A percentile compares a stretch with the other conserved stretches of the same genome.
phyloP scores from a whole-genome alignment of 2,329 filamentous ascomycete genomes.

The Sporothrix inflata region DNA sequence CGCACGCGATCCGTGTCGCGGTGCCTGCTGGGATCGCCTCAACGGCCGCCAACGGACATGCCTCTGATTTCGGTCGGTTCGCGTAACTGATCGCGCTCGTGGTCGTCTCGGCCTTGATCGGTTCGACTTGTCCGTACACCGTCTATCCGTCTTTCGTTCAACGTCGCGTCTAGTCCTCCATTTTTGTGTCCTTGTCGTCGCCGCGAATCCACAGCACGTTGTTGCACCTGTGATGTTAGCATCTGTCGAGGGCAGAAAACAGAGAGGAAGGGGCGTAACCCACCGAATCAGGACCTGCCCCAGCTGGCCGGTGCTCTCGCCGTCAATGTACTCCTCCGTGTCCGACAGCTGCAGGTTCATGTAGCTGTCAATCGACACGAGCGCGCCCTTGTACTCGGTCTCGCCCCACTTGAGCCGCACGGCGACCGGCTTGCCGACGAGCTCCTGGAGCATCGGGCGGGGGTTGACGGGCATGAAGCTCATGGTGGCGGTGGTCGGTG shows the following conservation, averaged over 20 bases:
- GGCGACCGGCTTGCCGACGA: conserved; percentile 88
- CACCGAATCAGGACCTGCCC: conserved; percentile 93
- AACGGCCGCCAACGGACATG: not conserved
- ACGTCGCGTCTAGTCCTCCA: conserved; percentile 52
- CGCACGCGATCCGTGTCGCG: not conserved
- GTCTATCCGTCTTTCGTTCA: not conserved
- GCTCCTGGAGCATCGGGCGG: conserved; percentile 90
- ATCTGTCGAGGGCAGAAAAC: not conserved
- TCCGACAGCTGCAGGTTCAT: conserved; percentile 96
- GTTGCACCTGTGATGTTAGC: conserved; percentile 54
- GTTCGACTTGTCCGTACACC: not conserved
- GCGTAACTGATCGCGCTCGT: not conserved
- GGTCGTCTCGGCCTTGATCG: not conserved
- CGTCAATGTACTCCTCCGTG: conserved; percentile 89
- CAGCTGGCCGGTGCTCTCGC: conserved; percentile 80
- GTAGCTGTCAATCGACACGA: conserved; percentile 91
- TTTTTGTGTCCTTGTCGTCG: conserved; percentile 58
- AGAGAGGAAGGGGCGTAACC: conserved; percentile 10
- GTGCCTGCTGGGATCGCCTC: not conserved
- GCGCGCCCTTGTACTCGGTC: conserved; percentile 92
- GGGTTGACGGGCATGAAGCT: conserved; percentile 91
- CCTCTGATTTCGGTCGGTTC: not conserved
- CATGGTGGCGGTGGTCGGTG: conserved; percentile 29
- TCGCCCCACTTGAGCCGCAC: conserved; percentile 98
- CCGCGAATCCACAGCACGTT: conserved; percentile 92